Conservation (phyloP, 2,329 filamentous ascomycete genomes). For the Aspergillus pseudoviridinutans region DNA sequence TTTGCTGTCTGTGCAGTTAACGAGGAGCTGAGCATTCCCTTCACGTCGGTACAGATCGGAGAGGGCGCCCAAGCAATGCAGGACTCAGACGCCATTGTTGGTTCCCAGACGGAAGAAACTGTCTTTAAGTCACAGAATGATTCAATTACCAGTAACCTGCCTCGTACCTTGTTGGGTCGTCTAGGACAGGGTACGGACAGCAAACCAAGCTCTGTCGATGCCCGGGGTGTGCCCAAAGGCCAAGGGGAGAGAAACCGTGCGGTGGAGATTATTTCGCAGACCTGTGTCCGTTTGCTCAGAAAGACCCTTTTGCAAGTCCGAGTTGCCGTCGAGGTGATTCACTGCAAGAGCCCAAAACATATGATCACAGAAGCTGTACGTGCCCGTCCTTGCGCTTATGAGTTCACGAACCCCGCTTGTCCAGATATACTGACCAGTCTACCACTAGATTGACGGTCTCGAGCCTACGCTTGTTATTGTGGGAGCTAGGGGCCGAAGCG, state of each 20-base stretch:
- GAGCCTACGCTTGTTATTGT: conserved; percentile 90
- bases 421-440: conserved; percentile 5
- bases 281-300: conserved; percentile 77
- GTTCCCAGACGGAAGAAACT: conserved; percentile 54
- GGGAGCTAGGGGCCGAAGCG: conserved; percentile 84
- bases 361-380: conserved; percentile 85
- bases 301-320: conserved; percentile 91
- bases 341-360: conserved; percentile 96
- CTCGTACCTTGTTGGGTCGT: conserved; percentile 31
- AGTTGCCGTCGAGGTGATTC: conserved; percentile 91
- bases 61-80: conserved; percentile 72
- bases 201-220: conserved; percentile 44
- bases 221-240: conserved; percentile 53
- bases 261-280: conserved; percentile 77
- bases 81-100: conserved; percentile 70
- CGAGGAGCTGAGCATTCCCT: conserved; percentile 60
- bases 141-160: conserved; percentile 20
- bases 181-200: conserved; percentile 37
- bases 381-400: conserved; percentile 9
- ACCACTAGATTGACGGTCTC: conserved; percentile 73
- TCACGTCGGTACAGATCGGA: conserved; percentile 50
- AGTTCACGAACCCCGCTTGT: neutral
- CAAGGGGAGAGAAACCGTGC: conserved; percentile 79
- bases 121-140: conserved; percentile 38
- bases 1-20: conserved; percentile 92